Evolutionary conservation across 176 grass and related monocot genomes (phyloP), one percentile per base, ranked within the genome.

Genomic region (Stipa capillata): DNA sequence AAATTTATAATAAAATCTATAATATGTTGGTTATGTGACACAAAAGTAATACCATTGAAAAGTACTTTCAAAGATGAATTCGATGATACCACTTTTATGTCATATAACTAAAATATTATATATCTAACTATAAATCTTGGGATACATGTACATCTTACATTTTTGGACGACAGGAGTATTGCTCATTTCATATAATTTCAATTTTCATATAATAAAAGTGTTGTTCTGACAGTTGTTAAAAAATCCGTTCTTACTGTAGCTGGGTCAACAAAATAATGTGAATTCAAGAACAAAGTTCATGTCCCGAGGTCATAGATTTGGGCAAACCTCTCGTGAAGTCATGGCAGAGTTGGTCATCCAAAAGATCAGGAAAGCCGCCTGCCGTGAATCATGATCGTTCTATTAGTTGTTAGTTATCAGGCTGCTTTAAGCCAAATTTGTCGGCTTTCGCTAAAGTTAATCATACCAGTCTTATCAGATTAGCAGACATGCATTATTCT

Each of bases 361-460:
- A 44, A 59, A 74, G 50, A 74, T 15, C 47, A 42, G 86, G 74
- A 73, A 78, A 84, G 75, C 75, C 68, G 80, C 75, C 86, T 72
- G n/a, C n/a, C 58, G 8, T 49, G 24, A 40, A 73, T 58, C 36
- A 16, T 27, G 39, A 49, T 5, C 10, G 29, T n/a, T n/a, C n/a
- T 18, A 25, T 1, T 37, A 56, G 69, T 9, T 47, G 0, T 43
- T 44, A 54, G n/a, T n/a, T n/a, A n/a, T 16, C 39, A 41, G 82
- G 73, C 52, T 21, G 9, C 28, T 27, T 21, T 10, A 29, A 17
- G 21, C 40, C 31, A 15, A 10, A 49, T 51, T 71, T 17, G 41
- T 78, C 31, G n/a, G 18, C 32, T 74, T 17, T 53, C 4, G 24
- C 2, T 32, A 13, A 43, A 73, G 34, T 7, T 65, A 65, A 20